Base-by-base conservation (phyloP, 2,329 filamentous ascomycete species). In the Colletotrichum euphorbiae region DNA sequence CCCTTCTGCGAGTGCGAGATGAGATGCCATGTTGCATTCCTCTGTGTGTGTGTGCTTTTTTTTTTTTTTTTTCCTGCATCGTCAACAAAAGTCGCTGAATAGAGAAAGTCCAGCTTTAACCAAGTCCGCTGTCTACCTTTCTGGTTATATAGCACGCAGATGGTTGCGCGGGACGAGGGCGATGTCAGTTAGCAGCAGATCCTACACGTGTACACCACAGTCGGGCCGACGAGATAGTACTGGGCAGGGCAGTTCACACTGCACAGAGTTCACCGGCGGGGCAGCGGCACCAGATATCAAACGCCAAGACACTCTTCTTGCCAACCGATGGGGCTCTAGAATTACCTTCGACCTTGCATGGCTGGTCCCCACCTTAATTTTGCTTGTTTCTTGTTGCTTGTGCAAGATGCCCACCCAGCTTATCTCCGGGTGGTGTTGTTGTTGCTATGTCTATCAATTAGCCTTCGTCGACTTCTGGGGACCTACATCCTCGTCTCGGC, bases 301-400 rank as follows among this genome's bases (percentile, higher is more conserved):
- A 55, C 45, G 66, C 62, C 66, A 69, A 69, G 66, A 55, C 40
- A 55, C 55, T 55, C 40, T 65, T 65, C 61, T 55, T 64, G 65
- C 60, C 46, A 68, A 55, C 46, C 60, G 42, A 60, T 59, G 66
- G 54, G 61, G 61, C 61, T 54, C 42, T 43, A 36, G 61, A 54
- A 65, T 65, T 65, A 52, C 61, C 36, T 55, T 68, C 12, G 61
- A 40, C n/a, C 62, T 46, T 55, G 54, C 55, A 66, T 66, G 55
- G 17, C 55, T 48, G 17, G 62, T 36, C 61, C 38, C 9, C 58
- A 46, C 42, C 52, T 54, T 67, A 46, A 55, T 42, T 50, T 62
- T 31, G 19, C 19, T 24, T 42, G 38, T 43, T 36, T 33, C 21
- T 24, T 38, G n/a, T 21, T 46, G 15, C 28, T 58, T 48, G 56